Conservation (phyloP, 2,329 filamentous ascomycete species). For the Pestalotiopsis fici region DNA sequence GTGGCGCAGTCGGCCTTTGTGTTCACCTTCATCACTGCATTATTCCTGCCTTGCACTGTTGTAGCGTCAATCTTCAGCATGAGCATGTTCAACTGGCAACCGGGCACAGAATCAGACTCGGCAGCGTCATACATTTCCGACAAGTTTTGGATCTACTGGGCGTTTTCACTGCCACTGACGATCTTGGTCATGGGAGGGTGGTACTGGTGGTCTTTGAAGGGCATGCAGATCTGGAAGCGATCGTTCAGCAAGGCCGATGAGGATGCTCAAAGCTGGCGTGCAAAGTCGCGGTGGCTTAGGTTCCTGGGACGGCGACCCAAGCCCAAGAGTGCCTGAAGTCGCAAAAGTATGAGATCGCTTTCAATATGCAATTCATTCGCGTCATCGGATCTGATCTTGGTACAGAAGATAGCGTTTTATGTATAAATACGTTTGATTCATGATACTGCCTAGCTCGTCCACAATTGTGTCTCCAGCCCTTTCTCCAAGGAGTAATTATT, state of each 20-base stretch:
- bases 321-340: neutral
- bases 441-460: slow-evolving; percentile 24
- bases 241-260: neutral
- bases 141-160: neutral
- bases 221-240: neutral
- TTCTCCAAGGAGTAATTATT: no score
- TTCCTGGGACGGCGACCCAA: neutral
- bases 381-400: no score
- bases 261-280: neutral
- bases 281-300: neutral
- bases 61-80: neutral
- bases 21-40: neutral
- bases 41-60: neutral
- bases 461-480: slow-evolving; percentile 37
- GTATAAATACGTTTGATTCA: no score
- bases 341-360: no score
- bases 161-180: neutral
- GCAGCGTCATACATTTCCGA: neutral
- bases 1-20: neutral
- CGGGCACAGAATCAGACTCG: neutral
- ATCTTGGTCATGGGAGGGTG: neutral
- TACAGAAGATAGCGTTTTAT: neutral
- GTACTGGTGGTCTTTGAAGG: neutral
- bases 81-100: neutral
- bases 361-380: no score